Evolutionary conservation across 2,329 filamentous ascomycete genomes (phyloP), one percentile per base, ranked within the genome.

Genomic region (Pseudogymnoascus sp.): DNA sequence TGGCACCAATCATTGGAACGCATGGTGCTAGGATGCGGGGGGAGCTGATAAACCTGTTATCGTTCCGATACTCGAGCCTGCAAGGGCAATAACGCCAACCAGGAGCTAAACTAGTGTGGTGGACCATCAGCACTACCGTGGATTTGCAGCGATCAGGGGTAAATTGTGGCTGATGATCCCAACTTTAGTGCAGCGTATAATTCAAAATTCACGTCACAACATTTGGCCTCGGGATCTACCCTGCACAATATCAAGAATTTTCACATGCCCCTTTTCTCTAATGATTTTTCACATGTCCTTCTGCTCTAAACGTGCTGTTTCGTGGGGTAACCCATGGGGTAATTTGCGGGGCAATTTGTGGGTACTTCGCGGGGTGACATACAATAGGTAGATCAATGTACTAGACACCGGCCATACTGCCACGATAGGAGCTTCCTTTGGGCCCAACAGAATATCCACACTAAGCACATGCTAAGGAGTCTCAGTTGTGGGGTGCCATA

Each of bases 91-190:
- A 34, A 34, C 12, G 32, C 32, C 32, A 9, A 12, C 7, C 12
- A 35, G 34, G 34, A 11, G 34, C 12, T 35, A 14, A 5, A 35
- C 34, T 35, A 35, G 34, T 35, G 34, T 35, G 4, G 14, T 37
- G 14, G 4, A n/a, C 5, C 5, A 37, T 37, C 34, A 37, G 34
- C 34, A 14, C 34, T 4, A 37, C 14, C 34, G 14, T 14, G 14
- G 12, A 37, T n/a, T 37, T n/a, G 3, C 2, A 37, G 34, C 14
- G 34, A 6, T 37, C n/a, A 12, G 12, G 12, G 34, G 6, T 37
- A 37, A 37, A 37, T n/a, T 37, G 34, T 37, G 34, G 3, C 12
- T 37, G 34, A 32, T 58, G 3, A 22, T 65, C 16, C 64, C 64
- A 11, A 34, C 63, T 50, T 35, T 37, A 16, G 8, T 65, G 30